Evolutionary conservation across 176 grass and related monocot genomes (phyloP), one percentile per base, ranked within the genome.

Genomic region (Carex littledalei): DNA sequence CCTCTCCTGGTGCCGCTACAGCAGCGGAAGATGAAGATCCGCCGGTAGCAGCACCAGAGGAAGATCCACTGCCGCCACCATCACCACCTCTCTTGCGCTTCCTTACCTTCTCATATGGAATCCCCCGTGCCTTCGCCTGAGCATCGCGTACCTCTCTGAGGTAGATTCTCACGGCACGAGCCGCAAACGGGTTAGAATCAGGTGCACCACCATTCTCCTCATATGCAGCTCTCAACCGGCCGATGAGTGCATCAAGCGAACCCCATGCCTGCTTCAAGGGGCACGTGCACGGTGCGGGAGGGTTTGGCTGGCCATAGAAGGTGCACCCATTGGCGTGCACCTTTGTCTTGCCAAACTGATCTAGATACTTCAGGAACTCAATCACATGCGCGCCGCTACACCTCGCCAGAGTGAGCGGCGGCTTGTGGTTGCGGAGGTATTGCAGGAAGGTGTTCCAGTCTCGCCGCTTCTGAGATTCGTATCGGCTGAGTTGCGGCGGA

Each of bases 291-390:
- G 91, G 90, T 15, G 76, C 93, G 4, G 96, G 96, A 15, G 96
- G 96, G 17, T 50, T 89, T 14, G 91, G 90, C 49, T 95, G 96
- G 77, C 96, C 96, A 84, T 86, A 99, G 93, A 85, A 99, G 56
- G 81, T 81, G 86, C 96, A 99, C 17, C 88, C 89, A 4, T 2
- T 9, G 2, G 59, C 65, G 88, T 99, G 96, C 74, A 99, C 96
- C 93, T 99, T 99, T 63, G 96, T 99, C 91, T 99, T 99, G 37
- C 96, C 96, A 84, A 99, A 99, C 93, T 95, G 96, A 61, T 99
- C 93, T 12, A 95, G 90, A 63, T 99, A 99, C 54, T 91, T 55
- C 8, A 99, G 88, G 81, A 99, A 99, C 88, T 99, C 96, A 83
- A 99, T 99, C 45, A 99, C 96, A 66, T 95, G 96, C 26, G 96